These are phyloP conservation scores for Stagonosporopsis vannaccii DNA, from an alignment of 2,329 filamentous ascomycete genomes.

Conservation along the genomic window DNA sequence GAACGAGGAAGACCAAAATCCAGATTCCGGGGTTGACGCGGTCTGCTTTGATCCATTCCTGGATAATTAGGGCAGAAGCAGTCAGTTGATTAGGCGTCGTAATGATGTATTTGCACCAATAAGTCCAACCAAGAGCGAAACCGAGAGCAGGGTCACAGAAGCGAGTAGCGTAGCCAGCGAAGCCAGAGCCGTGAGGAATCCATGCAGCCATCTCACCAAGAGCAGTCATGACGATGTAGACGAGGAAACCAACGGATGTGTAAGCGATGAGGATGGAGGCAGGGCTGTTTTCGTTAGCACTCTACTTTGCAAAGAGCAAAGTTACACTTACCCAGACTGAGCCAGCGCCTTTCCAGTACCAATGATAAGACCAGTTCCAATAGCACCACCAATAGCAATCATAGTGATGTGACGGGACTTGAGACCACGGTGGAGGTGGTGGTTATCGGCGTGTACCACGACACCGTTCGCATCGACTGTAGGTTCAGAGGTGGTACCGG, in stretches of 20 bases:
- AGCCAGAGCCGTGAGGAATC: slow-evolving; percentile 79
- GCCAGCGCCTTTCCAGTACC: slow-evolving; percentile 63
- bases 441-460: slow-evolving; percentile 35
- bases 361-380: slow-evolving; percentile 76
- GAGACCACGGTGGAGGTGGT: slow-evolving; percentile 60
- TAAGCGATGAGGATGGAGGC: slow-evolving; percentile 76
- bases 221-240: slow-evolving; percentile 82
- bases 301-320: neutral
- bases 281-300: slow-evolving; percentile 54
- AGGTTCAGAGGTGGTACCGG: slow-evolving; percentile 19
- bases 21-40: slow-evolving; percentile 79
- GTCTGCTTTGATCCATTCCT: slow-evolving; percentile 74
- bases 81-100: slow-evolving; percentile 86
- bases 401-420: slow-evolving; percentile 65
- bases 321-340: slow-evolving; percentile 51
- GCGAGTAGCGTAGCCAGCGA: slow-evolving; percentile 79
- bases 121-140: slow-evolving; percentile 73
- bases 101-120: slow-evolving; percentile 80
- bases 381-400: slow-evolving; percentile 77
- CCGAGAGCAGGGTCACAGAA: slow-evolving; percentile 83
- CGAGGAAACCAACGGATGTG: slow-evolving; percentile 71
- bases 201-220: slow-evolving; percentile 87
- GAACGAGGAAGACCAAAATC: slow-evolving; percentile 66
- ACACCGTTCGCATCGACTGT: slow-evolving; percentile 34
- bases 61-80: slow-evolving; percentile 78